Conservation (phyloP, 495 filamentous ascomycete species). For the Patellaria atrata region DNA sequence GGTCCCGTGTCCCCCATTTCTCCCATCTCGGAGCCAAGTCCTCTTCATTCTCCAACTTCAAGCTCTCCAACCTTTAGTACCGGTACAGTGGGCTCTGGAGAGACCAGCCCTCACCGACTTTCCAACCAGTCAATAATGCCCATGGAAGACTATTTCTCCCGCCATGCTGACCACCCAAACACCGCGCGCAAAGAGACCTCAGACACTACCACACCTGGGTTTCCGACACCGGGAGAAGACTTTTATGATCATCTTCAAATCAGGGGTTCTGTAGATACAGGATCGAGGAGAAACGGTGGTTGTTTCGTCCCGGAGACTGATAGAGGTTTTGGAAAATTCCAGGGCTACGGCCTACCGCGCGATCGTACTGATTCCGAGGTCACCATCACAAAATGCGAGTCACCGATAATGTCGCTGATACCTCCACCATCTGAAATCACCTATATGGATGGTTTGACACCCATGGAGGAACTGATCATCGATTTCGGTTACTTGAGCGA, state of each 20-base stretch:
- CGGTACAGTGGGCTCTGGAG: too few relatives aligned
- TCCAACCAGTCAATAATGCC: too few relatives aligned
- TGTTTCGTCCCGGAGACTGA: too few relatives aligned
- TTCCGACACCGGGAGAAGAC: conserved; percentile 3
- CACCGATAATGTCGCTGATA: too few relatives aligned
- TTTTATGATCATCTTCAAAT: conserved; percentile 11
- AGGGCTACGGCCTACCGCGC: conserved; percentile 15
- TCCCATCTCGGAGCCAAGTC: too few relatives aligned
- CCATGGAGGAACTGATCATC: conserved; percentile 13
- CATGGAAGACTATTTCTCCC: background rate
- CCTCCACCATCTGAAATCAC: background rate
- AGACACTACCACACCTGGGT: conserved; percentile 1
- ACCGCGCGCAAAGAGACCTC: background rate
- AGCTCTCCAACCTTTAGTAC: too few relatives aligned
- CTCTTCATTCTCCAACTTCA: too few relatives aligned
- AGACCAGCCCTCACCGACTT: too few relatives aligned
- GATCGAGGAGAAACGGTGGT: too few relatives aligned
- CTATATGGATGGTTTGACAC: background rate
- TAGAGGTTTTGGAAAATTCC: conserved; percentile 9
- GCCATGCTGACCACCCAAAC: background rate
- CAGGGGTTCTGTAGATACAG: conserved; percentile 10
- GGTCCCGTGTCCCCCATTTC: too few relatives aligned
- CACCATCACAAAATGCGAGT: conserved; percentile 13
- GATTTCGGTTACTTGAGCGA: conserved; percentile 18
- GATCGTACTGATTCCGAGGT: conserved; percentile 8